Evolutionary conservation across 306 rosid genomes (phyloP).

Genomic region (Mimosa bimucronata): DNA sequence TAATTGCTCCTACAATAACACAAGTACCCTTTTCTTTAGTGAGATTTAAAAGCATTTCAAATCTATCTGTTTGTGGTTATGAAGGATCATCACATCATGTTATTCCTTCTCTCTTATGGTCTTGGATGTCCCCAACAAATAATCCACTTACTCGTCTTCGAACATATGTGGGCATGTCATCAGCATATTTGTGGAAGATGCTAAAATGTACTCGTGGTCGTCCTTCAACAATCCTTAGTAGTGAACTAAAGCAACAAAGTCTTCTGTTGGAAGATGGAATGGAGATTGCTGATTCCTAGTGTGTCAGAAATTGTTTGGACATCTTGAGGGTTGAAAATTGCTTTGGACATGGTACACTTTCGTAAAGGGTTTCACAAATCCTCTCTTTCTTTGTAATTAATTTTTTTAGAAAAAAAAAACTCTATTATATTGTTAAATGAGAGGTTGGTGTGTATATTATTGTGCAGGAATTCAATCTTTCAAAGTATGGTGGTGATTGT

Average conservation of each 20-base stretch:
- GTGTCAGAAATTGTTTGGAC: neutral
- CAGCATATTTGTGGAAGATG: neutral
- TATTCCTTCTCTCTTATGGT: neutral
- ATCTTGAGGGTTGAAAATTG: too few species aligned
- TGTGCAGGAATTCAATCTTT: too few species aligned
- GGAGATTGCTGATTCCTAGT: neutral
- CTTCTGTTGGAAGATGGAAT: neutral
- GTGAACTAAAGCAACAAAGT: neutral
- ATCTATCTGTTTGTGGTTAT: neutral
- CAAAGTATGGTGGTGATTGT: too few species aligned
- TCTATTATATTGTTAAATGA: too few species aligned
- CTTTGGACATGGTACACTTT: neutral
- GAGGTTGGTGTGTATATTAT: too few species aligned
- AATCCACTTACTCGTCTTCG: neutral
- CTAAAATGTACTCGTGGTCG: neutral
- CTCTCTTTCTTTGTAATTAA: neutral
- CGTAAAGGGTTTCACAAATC: neutral
- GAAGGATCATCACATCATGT: neutral
- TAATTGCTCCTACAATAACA: neutral
- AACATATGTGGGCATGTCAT: neutral
- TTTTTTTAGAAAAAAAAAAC: too few species aligned
- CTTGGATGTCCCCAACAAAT: neutral
- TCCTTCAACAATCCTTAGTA: neutral
- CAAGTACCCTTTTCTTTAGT: neutral
- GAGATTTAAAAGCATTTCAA: neutral